Percentiles rank a stretch among this genome's conserved stretches.
Conservation (phyloP, 202 grass and related monocot genomes). For the Thinopyrum obtusiflorum region DNA sequence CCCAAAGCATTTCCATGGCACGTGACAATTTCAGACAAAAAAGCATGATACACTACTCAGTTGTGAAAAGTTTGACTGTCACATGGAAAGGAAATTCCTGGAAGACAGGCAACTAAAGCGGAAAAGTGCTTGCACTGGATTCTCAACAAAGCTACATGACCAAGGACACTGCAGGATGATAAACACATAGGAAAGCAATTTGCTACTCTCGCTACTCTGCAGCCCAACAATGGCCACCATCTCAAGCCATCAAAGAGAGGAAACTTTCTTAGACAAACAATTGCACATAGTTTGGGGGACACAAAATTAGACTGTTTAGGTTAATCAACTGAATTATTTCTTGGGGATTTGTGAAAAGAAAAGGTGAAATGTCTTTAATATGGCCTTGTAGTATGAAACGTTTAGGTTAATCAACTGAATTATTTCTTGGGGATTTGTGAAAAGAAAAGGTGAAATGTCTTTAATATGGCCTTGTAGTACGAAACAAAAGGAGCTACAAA, state of each 20-base stretch:
- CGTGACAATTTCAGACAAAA: not conserved
- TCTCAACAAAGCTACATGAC: not conserved
- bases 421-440: not conserved
- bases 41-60: not conserved
- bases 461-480: not conserved
- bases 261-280: not conserved
- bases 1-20: not conserved
- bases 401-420: not conserved
- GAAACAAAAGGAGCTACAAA: not conserved
- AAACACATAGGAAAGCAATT: not conserved
- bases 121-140: not conserved
- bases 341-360: not conserved
- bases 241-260: not conserved
- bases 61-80: conserved; percentile 1
- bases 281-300: not conserved
- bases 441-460: not conserved
- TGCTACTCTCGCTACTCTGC: not conserved
- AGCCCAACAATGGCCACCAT: not conserved
- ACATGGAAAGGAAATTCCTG: not conserved
- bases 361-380: not conserved
- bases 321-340: not conserved
- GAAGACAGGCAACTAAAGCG: not conserved
- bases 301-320: not conserved
- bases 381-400: not conserved
- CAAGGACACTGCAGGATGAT: not conserved